Conservation (phyloP, 2,329 filamentous ascomycete species). For the Beauveria asiatica region DNA sequence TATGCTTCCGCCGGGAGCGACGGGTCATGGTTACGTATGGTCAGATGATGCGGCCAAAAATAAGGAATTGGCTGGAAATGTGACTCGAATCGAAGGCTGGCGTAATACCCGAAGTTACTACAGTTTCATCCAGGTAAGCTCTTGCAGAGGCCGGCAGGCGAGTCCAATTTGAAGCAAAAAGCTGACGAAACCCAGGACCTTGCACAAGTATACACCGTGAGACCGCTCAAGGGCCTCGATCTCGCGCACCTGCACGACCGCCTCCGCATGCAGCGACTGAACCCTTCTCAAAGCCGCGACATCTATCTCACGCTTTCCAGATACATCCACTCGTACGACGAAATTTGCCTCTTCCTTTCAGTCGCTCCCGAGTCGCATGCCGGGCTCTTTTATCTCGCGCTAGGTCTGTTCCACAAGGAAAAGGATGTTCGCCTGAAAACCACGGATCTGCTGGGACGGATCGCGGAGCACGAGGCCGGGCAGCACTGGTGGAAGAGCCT, state of each 20-base stretch:
- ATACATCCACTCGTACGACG: constrained; percentile 70
- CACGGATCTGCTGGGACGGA: constrained; percentile 70
- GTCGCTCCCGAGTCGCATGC: constrained; percentile 79
- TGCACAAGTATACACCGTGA: constrained; percentile 53
- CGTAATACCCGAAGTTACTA: constrained; percentile 88
- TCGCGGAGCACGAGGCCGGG: constrained; percentile 81
- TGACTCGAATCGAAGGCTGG: constrained; percentile 93
- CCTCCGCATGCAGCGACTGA: constrained; percentile 71
- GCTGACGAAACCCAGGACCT: constrained; percentile 44
- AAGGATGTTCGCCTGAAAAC: constrained; percentile 68
- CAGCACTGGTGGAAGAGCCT: constrained; percentile 86
- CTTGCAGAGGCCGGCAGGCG: neutral
- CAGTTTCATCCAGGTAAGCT: constrained; percentile 72
- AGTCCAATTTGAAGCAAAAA: constrained; percentile 12
- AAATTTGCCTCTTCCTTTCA: constrained; percentile 74
- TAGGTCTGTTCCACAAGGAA: constrained; percentile 88
- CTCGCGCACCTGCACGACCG: constrained; percentile 89
- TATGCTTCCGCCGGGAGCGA: constrained; percentile 46
- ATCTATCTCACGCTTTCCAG: constrained; percentile 77
- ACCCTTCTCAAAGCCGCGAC: constrained; percentile 65
- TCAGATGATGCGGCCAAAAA: constrained; percentile 70
- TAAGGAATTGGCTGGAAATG: constrained; percentile 83
- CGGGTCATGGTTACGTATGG: constrained; percentile 94
- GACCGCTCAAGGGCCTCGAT: constrained; percentile 72
- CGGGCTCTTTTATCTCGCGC: constrained; percentile 81